Evolutionary conservation across 345 rosid genomes (phyloP), one percentile per base, ranked within the genome.

Genomic region (Pelargonium nanum): DNA sequence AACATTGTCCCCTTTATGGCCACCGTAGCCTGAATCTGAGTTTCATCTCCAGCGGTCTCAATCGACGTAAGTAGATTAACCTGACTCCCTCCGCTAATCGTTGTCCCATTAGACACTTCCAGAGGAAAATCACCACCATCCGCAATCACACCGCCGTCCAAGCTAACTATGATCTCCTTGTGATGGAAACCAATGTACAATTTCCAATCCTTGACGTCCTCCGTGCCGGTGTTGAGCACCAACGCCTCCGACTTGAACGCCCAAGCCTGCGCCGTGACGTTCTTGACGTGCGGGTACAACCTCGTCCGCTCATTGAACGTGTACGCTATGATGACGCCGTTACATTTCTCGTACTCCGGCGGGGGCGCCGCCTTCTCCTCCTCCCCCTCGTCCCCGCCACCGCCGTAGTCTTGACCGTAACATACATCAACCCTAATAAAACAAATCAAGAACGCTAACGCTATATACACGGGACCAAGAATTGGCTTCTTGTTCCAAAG

Each of bases 221-320:
- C 85, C 2, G n/a, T 34, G 1, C 89, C 99, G 0, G 80, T 34
- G 56, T 93, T 93, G n/a, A 80, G 58, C 19, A 93, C 75, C 9
- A 80, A 67, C 21, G 91, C 84, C 21, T 63, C 45, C 22, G 95
- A 65, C 62, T 80, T 79, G 61, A 93, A 93, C 25, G 95, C 82
- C 99, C 99, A 93, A 0, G 99, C 72, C 66, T 93, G 97, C 0
- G 96, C 95, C 5, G 83, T 69, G 25, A 76, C 86, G 58, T 93
- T 89, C 72, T 89, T 93, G 1, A 87, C 65, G 26, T 61, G 75
- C 0, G 99, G 99, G 58, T 65, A 84, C 56, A 72, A 83, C 68
- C 80, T 78, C 34, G 68, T 79, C 4, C 99, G 75, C 16, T 81
- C 73, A 0, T 56, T 74, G 62, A 93, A 89, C 59, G 67, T 66